Evolutionary conservation across 768 basidiomycete genomes (phyloP).

Genomic region (Coprinopsis strossmayeri): DNA sequence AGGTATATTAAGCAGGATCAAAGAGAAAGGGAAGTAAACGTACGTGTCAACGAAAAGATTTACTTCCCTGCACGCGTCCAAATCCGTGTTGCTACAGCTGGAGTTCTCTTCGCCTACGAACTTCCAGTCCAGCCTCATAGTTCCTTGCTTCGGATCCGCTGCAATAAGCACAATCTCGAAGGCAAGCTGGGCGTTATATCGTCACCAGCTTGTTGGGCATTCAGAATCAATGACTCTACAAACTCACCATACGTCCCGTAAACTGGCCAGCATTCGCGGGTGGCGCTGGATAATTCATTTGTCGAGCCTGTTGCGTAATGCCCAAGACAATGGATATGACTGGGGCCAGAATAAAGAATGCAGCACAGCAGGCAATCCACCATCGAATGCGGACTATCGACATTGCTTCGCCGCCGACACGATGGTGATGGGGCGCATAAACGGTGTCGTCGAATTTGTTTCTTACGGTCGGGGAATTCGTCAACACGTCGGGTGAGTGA

Average conservation of each 20-base stretch:
- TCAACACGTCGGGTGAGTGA: no score
- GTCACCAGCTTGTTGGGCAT: background rate
- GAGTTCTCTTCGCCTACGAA: slow-evolving; percentile 16
- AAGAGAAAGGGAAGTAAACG: background rate
- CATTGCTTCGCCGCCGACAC: no score
- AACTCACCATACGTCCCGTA: slow-evolving; percentile 4
- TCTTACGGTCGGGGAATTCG: no score
- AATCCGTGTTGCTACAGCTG: slow-evolving; percentile 12
- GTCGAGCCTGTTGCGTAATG: background rate
- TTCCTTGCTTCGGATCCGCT: slow-evolving; percentile 16
- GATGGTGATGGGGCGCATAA: no score
- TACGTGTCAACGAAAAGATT: slow-evolving; percentile 20
- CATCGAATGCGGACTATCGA: no score
- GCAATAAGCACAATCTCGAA: slow-evolving; percentile 16
- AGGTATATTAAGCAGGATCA: background rate
- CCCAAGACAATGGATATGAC: slow-evolving; percentile 2
- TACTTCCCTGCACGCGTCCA: slow-evolving; percentile 16
- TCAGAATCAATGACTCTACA: background rate
- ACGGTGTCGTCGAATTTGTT: no score
- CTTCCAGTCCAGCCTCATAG: slow-evolving; percentile 19
- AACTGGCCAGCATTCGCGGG: background rate
- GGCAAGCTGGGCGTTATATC: background rate
- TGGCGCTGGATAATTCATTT: slow-evolving; percentile 3
- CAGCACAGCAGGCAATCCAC: no score
- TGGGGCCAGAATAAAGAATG: slow-evolving; percentile 2